phyloP scores from a whole-genome alignment of 495 filamentous ascomycete species.

The Pyrenopolyporus hunteri region DNA sequence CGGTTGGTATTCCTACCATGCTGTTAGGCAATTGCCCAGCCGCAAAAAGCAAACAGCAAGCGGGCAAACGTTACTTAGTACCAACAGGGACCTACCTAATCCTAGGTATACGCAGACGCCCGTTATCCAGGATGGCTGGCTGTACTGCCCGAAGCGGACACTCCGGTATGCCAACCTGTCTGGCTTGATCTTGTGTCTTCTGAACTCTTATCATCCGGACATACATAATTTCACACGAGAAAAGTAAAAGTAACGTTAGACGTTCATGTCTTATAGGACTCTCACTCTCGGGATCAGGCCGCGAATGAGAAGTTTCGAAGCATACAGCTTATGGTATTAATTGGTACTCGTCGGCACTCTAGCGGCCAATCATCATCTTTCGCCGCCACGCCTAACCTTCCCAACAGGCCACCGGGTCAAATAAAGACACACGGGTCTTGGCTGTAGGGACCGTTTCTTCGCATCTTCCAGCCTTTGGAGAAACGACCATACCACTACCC shows the following conservation, averaged over 20 bases:
- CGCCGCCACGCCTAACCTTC: neutral
- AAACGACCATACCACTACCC: no score
- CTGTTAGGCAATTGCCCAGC: neutral
- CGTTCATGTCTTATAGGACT: neutral
- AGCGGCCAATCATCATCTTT: slow-evolving; percentile 15
- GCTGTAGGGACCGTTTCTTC: neutral
- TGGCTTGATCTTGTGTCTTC: no score
- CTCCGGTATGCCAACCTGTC: no score
- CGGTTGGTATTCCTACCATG: neutral
- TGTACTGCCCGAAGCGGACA: neutral
- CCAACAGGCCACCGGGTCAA: neutral
- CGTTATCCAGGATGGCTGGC: neutral
- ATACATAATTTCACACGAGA: no score
- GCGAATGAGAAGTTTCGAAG: slow-evolving; percentile 10
- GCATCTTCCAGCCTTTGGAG: neutral
- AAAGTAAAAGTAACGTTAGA: no score
- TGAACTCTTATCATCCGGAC: no score
- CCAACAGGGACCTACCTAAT: no score
- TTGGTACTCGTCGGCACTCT: neutral
- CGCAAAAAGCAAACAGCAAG: no score
- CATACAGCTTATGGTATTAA: slow-evolving; percentile 15
- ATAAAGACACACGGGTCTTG: neutral
- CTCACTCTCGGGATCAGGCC: neutral
- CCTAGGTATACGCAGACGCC: no score
- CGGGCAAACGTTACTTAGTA: no score